Conservation (phyloP, 2,329 filamentous ascomycete species). For the Epichloe sp. region DNA sequence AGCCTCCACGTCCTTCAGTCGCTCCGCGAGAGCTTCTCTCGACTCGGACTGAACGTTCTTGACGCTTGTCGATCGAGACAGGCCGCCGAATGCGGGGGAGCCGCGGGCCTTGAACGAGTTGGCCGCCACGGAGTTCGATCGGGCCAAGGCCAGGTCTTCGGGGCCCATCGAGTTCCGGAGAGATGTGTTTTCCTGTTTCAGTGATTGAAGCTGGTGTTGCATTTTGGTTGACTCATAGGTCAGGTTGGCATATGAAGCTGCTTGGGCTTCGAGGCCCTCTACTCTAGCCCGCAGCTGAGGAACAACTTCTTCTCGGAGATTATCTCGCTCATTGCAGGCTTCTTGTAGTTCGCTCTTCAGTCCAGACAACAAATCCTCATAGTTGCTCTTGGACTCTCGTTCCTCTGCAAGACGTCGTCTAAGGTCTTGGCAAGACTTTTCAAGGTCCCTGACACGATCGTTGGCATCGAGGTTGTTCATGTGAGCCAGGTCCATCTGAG, state of each 20-base stretch:
- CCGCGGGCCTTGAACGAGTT: slow-evolving; percentile 28
- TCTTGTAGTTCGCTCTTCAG: slow-evolving; percentile 72
- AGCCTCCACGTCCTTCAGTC: slow-evolving; percentile 82
- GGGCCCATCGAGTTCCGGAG: slow-evolving; percentile 28
- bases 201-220: slow-evolving; percentile 68
- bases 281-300: slow-evolving; percentile 65
- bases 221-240: slow-evolving; percentile 72
- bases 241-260: slow-evolving; percentile 57
- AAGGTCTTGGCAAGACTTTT: slow-evolving; percentile 68
- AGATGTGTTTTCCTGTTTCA: slow-evolving; percentile 55
- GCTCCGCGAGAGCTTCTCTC: slow-evolving; percentile 59
- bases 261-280: slow-evolving; percentile 65
- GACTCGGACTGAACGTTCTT: slow-evolving; percentile 41
- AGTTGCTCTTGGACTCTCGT: slow-evolving; percentile 76
- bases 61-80: slow-evolving; percentile 49
- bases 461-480: slow-evolving; percentile 43
- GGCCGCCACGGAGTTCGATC: slow-evolving; percentile 56
- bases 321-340: slow-evolving; percentile 79
- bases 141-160: slow-evolving; percentile 28
- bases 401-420: slow-evolving; percentile 75
- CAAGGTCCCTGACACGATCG: slow-evolving; percentile 61
- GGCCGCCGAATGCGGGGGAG: slow-evolving; percentile 23
- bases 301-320: slow-evolving; percentile 77
- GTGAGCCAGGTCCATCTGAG: slow-evolving; percentile 43
- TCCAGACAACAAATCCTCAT: slow-evolving; percentile 79